Percentiles rank a stretch among this genome's conserved stretches.
phyloP scores from a whole-genome alignment of 257 asterid species.

The Rhazya stricta region DNA sequence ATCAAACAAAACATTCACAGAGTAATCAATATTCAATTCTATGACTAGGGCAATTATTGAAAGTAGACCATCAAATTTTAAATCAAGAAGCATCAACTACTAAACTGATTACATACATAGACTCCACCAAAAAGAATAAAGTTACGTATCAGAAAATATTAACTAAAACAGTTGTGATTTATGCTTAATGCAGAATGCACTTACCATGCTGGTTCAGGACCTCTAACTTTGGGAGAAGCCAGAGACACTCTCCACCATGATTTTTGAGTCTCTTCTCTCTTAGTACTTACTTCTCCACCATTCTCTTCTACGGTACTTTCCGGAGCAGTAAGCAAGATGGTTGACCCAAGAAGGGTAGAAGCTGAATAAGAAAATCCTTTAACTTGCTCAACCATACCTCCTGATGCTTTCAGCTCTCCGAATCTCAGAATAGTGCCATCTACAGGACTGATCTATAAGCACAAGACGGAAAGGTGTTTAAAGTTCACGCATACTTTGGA shows the following conservation, averaged over 20 bases:
- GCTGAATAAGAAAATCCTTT: constrained; percentile 90
- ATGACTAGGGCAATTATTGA: background rate
- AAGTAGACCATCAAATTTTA: background rate
- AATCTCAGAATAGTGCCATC: constrained; percentile 82
- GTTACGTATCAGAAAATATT: background rate
- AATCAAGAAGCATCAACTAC: background rate
- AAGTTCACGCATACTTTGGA: constrained; percentile 16
- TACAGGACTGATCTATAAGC: constrained; percentile 80
- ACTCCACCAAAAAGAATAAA: background rate
- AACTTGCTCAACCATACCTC: constrained; percentile 95
- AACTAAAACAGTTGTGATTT: background rate
- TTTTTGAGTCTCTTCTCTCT: constrained; percentile 36
- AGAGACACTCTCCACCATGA: constrained; percentile 93
- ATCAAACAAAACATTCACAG: background rate
- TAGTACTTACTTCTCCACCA: constrained; percentile 29
- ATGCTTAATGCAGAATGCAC: background rate
- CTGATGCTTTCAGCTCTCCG: constrained; percentile 77
- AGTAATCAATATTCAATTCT: background rate
- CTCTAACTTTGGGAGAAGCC: constrained; percentile 87
- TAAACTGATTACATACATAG: background rate
- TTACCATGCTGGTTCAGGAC: constrained; percentile 54
- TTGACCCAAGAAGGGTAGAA: constrained; percentile 77
- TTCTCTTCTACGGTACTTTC: constrained; percentile 39
- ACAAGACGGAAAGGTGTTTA: constrained; percentile 5
- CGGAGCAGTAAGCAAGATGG: constrained; percentile 43